Evolutionary conservation across 768 basidiomycete genomes (phyloP).

Genomic region (Lactarius hatsudake): DNA sequence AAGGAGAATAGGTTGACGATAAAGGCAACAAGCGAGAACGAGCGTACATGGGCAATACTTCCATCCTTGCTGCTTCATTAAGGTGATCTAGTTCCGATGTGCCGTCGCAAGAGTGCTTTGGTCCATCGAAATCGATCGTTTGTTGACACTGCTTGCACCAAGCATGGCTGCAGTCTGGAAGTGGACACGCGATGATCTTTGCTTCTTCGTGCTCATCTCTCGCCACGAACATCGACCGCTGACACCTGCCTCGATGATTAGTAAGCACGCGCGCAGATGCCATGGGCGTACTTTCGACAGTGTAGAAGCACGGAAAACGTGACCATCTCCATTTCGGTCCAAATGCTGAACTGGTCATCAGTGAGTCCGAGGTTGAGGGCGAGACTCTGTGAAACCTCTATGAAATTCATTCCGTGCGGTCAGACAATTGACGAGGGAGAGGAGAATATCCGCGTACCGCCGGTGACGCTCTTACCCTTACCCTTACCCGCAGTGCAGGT

Average conservation of each 20-base stretch:
- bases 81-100: conserved; percentile 33
- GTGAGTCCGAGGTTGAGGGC: conserved; percentile 47
- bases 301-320: conserved; percentile 43
- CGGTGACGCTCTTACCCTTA: conserved; percentile 29
- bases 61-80: conserved; percentile 36
- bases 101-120: conserved; percentile 35
- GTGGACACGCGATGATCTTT: conserved; percentile 31
- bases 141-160: conserved; percentile 38
- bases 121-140: conserved; percentile 27
- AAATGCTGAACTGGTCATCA: conserved; percentile 40
- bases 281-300: conserved; percentile 47
- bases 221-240: conserved; percentile 32
- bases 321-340: conserved; percentile 47
- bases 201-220: conserved; percentile 31
- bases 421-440: not conserved
- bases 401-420: not conserved
- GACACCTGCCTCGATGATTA: conserved; percentile 23
- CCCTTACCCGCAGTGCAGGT: conserved; percentile 42
- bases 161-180: conserved; percentile 31
- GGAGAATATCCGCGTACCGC: conserved; percentile 33
- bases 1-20: no score
- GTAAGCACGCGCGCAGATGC: not conserved
- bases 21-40: no score
- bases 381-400: conserved; percentile 42
- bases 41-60: conserved; percentile 36